These are phyloP conservation scores for Chalciporus sp. DNA, from an alignment of 1,284 basidiomycete genomes.

Conservation along the genomic window DNA sequence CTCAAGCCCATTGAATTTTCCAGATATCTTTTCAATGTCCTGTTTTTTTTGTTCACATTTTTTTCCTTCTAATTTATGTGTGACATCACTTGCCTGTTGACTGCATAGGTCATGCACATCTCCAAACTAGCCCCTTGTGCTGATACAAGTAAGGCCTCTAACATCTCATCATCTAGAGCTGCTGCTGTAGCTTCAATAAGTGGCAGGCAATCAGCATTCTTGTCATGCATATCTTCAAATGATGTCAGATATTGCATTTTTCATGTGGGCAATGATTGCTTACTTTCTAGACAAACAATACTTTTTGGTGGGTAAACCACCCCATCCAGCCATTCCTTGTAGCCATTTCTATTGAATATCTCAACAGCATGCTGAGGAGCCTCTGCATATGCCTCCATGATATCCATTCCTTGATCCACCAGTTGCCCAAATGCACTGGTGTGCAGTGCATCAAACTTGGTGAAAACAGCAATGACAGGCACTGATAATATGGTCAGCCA, in stretches of 20 bases:
- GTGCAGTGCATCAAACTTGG: constrained; percentile 17
- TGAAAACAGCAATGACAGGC: constrained; percentile 17
- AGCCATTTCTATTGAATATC: background rate
- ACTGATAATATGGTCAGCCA: constrained; percentile 1
- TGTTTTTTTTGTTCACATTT: background rate
- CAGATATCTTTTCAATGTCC: background rate
- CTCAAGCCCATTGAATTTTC: too few relatives aligned
- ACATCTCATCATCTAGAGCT: constrained; percentile 4
- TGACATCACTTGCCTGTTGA: constrained; percentile 3
- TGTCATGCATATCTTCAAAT: background rate
- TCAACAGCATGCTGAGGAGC: background rate
- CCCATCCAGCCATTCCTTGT: constrained; percentile 2
- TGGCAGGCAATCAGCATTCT: constrained; percentile 1
- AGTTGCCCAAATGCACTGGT: background rate
- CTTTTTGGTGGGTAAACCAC: too few relatives aligned
- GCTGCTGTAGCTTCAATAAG: background rate
- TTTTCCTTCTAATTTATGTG: background rate
- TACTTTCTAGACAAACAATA: background rate
- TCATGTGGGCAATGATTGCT: background rate
- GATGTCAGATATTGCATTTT: too few relatives aligned
- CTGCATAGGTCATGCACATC: constrained; percentile 1
- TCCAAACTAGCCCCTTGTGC: constrained; percentile 2
- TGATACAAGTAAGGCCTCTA: background rate
- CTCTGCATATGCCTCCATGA: background rate
- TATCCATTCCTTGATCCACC: background rate